Evolutionary conservation across 768 basidiomycete species (phyloP).

Genomic region (Tubosaeta brunneosetosa): DNA sequence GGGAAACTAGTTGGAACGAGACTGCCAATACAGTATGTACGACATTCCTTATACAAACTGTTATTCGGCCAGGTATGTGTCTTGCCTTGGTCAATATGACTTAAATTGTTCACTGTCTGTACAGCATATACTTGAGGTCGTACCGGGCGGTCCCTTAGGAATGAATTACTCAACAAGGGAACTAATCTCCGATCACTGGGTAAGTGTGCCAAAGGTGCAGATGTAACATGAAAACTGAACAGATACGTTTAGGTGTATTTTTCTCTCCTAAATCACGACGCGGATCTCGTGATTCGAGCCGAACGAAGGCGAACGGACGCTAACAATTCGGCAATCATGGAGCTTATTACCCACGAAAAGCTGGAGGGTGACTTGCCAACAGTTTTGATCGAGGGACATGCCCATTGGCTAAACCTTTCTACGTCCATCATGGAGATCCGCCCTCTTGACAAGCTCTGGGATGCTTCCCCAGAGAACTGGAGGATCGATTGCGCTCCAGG

Average conservation of each 20-base stretch:
- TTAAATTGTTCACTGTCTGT: neutral
- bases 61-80: slow-evolving; percentile 20
- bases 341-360: slow-evolving; percentile 18
- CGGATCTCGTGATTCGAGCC: slow-evolving; percentile 14
- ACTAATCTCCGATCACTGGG: neutral
- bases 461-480: slow-evolving; percentile 20
- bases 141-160: neutral
- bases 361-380: slow-evolving; percentile 17
- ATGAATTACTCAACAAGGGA: neutral
- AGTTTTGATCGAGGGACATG: slow-evolving; percentile 3
- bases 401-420: slow-evolving; percentile 28
- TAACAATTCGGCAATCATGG: neutral
- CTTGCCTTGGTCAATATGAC: no score
- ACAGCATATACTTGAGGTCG: neutral
- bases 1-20: slow-evolving; percentile 16
- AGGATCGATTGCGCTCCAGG: slow-evolving; percentile 4
- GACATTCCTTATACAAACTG: slow-evolving; percentile 9
- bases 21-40: slow-evolving; percentile 9
- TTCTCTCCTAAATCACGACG: slow-evolving; percentile 19
- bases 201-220: neutral
- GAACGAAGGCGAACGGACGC: neutral
- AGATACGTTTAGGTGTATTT: neutral
- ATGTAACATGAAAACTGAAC: neutral
- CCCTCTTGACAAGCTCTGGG: slow-evolving; percentile 18
- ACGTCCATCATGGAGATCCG: slow-evolving; percentile 22